These are phyloP conservation scores for Ceraceosorus guamensis DNA, from an alignment of 1,284 basidiomycete species.

Conservation along the genomic window DNA sequence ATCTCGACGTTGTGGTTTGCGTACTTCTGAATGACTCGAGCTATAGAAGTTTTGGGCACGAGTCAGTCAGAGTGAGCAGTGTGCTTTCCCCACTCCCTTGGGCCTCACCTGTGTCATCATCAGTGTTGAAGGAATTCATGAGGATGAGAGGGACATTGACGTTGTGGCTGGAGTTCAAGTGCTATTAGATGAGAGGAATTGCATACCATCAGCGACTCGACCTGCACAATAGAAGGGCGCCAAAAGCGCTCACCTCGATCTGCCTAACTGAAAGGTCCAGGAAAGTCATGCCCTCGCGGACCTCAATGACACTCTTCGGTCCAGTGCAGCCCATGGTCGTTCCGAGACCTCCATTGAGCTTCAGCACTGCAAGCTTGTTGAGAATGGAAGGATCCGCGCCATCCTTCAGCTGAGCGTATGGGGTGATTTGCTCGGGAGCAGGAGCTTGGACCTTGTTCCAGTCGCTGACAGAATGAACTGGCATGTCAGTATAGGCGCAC, in stretches of 20 bases:
- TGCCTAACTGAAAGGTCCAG: slow-evolving; percentile 93
- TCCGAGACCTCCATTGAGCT: slow-evolving; percentile 98
- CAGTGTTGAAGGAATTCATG: slow-evolving; percentile 99
- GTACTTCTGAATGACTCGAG: slow-evolving; percentile 92
- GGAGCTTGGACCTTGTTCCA: slow-evolving; percentile 98
- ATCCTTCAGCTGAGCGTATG: slow-evolving; percentile 64
- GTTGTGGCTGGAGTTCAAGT: slow-evolving; percentile 58
- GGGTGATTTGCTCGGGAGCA: slow-evolving; percentile 81
- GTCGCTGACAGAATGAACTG: slow-evolving; percentile 56
- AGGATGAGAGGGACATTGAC: slow-evolving; percentile 91
- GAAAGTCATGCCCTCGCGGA: slow-evolving; percentile 90
- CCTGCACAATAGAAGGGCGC: not conserved
- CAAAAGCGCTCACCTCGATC: slow-evolving; percentile 61
- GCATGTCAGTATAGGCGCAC: not conserved
- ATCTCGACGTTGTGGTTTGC: slow-evolving; percentile 61
- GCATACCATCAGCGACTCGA: not conserved
- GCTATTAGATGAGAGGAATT: slow-evolving; percentile 30
- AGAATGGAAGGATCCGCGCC: slow-evolving; percentile 42
- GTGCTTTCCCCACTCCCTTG: slow-evolving; percentile 66
- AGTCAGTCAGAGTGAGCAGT: not conserved
- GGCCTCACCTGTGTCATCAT: slow-evolving; percentile 44
- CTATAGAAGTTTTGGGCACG: not conserved
- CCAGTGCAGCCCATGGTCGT: slow-evolving; percentile 87
- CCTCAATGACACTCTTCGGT: slow-evolving; percentile 52
- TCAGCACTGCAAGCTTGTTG: slow-evolving; percentile 79